Percentiles rank a stretch among this genome's conserved stretches.
These are phyloP conservation scores for Entophlyctis helioformis DNA, from an alignment of 192 early-diverging fungal species.

Conservation along the genomic window DNA sequence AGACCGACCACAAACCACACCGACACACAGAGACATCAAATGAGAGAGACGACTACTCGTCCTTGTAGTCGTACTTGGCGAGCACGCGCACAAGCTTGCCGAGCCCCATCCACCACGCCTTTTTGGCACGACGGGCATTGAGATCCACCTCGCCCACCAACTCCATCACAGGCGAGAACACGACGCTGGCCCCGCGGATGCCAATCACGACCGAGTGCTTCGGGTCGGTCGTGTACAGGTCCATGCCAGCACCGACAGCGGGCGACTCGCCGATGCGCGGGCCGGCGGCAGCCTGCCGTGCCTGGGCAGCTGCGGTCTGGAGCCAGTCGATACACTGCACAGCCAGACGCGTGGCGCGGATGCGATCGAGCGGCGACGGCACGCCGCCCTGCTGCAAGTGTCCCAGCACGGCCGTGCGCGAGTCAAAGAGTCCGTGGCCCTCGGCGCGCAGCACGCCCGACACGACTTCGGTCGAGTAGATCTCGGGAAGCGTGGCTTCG, in stretches of 20 bases:
- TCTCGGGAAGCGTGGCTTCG: constrained; percentile 46
- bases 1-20: too few species aligned
- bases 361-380: constrained; percentile 88
- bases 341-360: constrained; percentile 81
- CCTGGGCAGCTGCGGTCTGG: constrained; percentile 46
- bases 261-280: background rate
- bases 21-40: too few species aligned
- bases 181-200: constrained; percentile 61
- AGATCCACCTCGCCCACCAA: constrained; percentile 66
- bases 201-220: constrained; percentile 69
- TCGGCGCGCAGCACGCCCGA: constrained; percentile 78
- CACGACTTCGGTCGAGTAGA: constrained; percentile 85
- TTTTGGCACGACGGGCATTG: constrained; percentile 55
- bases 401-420: constrained; percentile 79
- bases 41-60: too few species aligned
- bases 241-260: too few species aligned
- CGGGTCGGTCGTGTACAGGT: constrained; percentile 42
- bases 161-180: constrained; percentile 59
- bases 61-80: constrained; percentile 34
- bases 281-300: constrained; percentile 25
- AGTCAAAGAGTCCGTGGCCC: constrained; percentile 78
- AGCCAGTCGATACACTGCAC: constrained; percentile 76
- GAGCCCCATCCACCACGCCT: constrained; percentile 62
- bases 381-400: constrained; percentile 93
- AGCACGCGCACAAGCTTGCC: constrained; percentile 27